Percentiles rank a stretch among this genome's conserved stretches.
These are phyloP conservation scores for Candida caryicola DNA, from an alignment of 805 yeast genomes.

Conservation along the genomic window DNA sequence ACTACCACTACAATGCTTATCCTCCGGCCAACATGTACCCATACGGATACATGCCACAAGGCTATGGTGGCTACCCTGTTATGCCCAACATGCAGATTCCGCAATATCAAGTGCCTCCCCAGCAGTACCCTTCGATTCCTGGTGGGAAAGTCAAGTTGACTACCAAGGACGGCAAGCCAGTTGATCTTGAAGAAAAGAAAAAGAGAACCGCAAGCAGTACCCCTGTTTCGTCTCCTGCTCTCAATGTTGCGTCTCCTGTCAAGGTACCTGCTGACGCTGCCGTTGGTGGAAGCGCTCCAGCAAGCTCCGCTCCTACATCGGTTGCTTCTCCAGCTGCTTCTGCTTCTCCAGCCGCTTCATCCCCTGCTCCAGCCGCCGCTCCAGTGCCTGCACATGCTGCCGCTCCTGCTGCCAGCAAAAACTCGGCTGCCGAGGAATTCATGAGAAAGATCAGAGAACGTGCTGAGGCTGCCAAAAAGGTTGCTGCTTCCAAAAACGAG, in stretches of 20 bases:
- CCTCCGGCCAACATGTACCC: constrained; percentile 24
- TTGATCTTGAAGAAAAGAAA: constrained; percentile 42
- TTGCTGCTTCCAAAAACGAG: constrained; percentile 13
- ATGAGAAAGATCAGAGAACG: constrained; percentile 33
- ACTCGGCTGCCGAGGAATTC: constrained; percentile 34
- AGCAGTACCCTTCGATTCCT: constrained; percentile 10
- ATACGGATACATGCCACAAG: constrained; percentile 26
- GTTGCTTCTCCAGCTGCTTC: constrained; percentile 9
- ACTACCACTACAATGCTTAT: constrained; percentile 20
- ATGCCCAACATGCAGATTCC: constrained; percentile 15
- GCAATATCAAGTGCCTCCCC: constrained; percentile 5
- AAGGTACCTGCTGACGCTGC: constrained; percentile 11
- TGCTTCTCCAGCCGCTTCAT: constrained; percentile 1
- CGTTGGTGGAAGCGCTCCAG: too few species aligned
- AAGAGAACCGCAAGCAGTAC: constrained; percentile 24
- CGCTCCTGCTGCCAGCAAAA: constrained; percentile 5
- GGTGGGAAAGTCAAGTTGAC: constrained; percentile 36
- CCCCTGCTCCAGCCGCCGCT: constrained; percentile 11
- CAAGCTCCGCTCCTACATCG: constrained; percentile 10
- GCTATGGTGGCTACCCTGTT: constrained; percentile 23
- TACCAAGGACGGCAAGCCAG: constrained; percentile 41
- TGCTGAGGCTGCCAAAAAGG: constrained; percentile 21
- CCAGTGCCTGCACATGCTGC: constrained; percentile 8
- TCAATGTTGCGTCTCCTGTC: constrained; percentile 8
- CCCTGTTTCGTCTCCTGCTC: constrained; percentile 34